Evolutionary conservation across 2,329 filamentous ascomycete genomes (phyloP).

Genomic region (Diaporthe eres): DNA sequence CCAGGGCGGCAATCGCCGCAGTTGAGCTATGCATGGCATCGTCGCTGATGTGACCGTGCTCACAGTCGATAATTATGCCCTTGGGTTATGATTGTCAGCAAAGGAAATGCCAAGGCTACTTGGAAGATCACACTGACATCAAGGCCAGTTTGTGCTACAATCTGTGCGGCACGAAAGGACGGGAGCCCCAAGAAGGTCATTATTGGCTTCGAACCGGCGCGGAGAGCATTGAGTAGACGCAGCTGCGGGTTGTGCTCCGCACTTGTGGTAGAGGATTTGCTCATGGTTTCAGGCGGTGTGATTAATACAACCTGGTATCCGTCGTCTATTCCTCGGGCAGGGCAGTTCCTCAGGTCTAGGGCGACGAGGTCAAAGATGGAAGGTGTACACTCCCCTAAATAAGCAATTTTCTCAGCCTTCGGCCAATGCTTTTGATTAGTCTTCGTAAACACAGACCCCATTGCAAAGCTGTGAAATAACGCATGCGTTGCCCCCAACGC

Average conservation of each 20-base stretch:
- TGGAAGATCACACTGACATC: background rate
- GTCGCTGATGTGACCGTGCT: background rate
- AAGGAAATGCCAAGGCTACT: background rate
- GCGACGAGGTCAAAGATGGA: background rate
- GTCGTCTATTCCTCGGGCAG: background rate
- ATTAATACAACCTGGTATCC: background rate
- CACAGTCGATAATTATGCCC: conserved; percentile 2
- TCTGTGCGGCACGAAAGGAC: conserved; percentile 4
- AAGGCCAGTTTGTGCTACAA: background rate
- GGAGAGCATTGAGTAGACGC: background rate
- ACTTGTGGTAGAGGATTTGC: background rate
- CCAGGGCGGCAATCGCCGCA: background rate
- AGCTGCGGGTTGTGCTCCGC: background rate
- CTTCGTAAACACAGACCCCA: background rate
- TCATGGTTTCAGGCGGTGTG: background rate
- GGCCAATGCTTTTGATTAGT: background rate
- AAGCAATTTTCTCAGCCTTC: background rate
- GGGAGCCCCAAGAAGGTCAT: background rate
- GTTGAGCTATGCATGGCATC: conserved; percentile 2
- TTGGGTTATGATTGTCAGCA: background rate
- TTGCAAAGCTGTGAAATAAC: background rate
- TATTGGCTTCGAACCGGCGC: background rate
- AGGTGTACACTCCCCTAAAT: background rate
- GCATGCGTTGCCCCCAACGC: background rate
- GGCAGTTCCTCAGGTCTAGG: too few species aligned